phyloP scores from a whole-genome alignment of 2,329 filamentous ascomycete species.

The Trichophyton simii region DNA sequence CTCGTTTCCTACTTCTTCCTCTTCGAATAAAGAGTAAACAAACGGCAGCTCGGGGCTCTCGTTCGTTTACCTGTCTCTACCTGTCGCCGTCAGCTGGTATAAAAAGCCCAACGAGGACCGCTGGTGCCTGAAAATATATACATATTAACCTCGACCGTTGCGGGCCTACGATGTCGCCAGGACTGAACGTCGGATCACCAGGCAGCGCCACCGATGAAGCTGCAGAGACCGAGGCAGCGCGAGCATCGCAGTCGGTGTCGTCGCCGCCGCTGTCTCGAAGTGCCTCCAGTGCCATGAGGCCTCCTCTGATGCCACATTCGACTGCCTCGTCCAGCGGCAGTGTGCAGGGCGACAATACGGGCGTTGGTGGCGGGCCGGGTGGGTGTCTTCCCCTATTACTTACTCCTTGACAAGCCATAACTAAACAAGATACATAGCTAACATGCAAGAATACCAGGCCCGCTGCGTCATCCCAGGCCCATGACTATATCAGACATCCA shows the following conservation, averaged over 20 bases:
- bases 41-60: background rate
- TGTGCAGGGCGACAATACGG: constrained; percentile 24
- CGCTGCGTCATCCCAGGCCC: constrained; percentile 73
- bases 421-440: background rate
- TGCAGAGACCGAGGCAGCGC: background rate
- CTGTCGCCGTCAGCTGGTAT: no score
- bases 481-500: constrained; percentile 83
- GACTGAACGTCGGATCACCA: background rate
- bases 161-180: background rate
- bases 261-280: constrained; percentile 34
- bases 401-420: no score
- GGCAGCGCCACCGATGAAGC: background rate
- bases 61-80: background rate
- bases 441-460: constrained; percentile 40
- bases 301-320: constrained; percentile 24
- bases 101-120: background rate
- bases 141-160: no score
- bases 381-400: background rate
- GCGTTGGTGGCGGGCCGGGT: constrained; percentile 31
- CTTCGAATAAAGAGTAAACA: background rate
- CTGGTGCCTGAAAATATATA: background rate
- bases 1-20: background rate
- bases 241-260: background rate
- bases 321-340: constrained; percentile 18
- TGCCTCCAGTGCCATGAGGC: constrained; percentile 38